Base-by-base conservation (phyloP, 2,329 filamentous ascomycete species). In the Cytospora piceae region DNA sequence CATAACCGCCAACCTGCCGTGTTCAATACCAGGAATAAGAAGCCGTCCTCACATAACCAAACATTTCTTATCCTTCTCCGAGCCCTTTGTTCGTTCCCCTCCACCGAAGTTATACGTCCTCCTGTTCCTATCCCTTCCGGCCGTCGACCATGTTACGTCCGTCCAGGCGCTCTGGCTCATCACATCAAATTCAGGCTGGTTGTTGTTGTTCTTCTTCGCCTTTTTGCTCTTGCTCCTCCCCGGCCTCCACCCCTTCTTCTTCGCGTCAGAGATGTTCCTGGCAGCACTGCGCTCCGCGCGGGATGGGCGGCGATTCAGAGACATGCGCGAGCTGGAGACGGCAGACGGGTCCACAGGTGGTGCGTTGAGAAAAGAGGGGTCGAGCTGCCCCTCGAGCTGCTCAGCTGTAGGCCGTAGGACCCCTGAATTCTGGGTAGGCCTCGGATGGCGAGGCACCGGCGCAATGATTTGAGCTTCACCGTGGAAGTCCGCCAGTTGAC, bases 181-280 rank as follows among this genome's bases (percentile, higher is more conserved):
- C 11, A 73, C 76, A 65, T 84, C 82, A 52, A 72, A 69, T 62
- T 80, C 75, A 3, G 68, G 57, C 63, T 76, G 22, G 11, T 49
- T 63, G 42, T 53, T 63, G n/a, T 37, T 76, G 70, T 76, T 78
- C 67, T 75, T 79, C 58, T 76, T 77, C 70, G 78, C 78, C 64
- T 69, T 69, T 69, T 78, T 76, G 56, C 73, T 73, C 73, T 77
- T 79, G 59, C 75, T 77, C 67, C 76, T 77, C 59, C 71, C 73
- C 58, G 79, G 75, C 39, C 77, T 75, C 65, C 86, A 89, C 0
- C 86, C 86, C 37, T 79, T 80, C 70, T 80, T 81, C 76, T 83
- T 86, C 1, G 86, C 86, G 67, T 88, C 86, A 22, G 83, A 80
- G 32, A 89, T 85, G 69, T 89, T 89, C 75, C 85, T 87, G 12